Evolutionary conservation across 768 basidiomycete species (phyloP).

Genomic region (Rhodotorula babjevae): DNA sequence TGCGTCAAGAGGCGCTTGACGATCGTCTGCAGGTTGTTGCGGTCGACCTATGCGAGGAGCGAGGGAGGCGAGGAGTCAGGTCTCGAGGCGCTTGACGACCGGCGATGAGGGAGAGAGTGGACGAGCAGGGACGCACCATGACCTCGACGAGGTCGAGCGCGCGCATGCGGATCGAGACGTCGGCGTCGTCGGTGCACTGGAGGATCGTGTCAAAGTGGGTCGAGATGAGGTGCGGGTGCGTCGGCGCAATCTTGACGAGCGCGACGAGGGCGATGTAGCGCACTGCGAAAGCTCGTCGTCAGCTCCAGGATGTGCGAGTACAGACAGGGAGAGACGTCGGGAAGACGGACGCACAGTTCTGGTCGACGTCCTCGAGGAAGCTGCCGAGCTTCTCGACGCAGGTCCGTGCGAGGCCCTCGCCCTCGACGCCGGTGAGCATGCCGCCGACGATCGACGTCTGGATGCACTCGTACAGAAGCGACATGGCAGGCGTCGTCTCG

Average conservation of each 20-base stretch:
- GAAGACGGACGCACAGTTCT: slow-evolving; percentile 72
- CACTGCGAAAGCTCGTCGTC: slow-evolving; percentile 54
- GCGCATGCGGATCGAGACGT: slow-evolving; percentile 92
- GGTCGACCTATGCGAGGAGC: slow-evolving; percentile 61
- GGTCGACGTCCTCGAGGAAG: slow-evolving; percentile 87
- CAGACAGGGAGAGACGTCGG: too few relatives aligned
- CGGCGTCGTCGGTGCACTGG: slow-evolving; percentile 80
- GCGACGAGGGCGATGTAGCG: slow-evolving; percentile 95
- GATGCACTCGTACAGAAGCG: slow-evolving; percentile 94
- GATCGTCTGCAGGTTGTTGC: slow-evolving; percentile 76
- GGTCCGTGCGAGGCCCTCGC: slow-evolving; percentile 65
- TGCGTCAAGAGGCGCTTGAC: slow-evolving; percentile 85
- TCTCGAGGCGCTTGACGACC: too few relatives aligned
- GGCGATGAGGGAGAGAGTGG: background rate
- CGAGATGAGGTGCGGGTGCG: slow-evolving; percentile 70
- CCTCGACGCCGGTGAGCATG: slow-evolving; percentile 65
- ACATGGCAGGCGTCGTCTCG: slow-evolving; percentile 89
- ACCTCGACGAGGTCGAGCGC: slow-evolving; percentile 88
- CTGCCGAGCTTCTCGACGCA: slow-evolving; percentile 90
- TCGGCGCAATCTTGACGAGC: slow-evolving; percentile 84
- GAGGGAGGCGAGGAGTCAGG: background rate
- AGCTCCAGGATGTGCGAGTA: too few relatives aligned
- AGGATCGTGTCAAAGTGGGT: slow-evolving; percentile 90
- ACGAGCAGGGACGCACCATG: slow-evolving; percentile 59
- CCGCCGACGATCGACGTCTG: slow-evolving; percentile 96